These are phyloP conservation scores for Apiotrichum laibachii DNA, from an alignment of 1,284 basidiomycete genomes.

Conservation along the genomic window DNA sequence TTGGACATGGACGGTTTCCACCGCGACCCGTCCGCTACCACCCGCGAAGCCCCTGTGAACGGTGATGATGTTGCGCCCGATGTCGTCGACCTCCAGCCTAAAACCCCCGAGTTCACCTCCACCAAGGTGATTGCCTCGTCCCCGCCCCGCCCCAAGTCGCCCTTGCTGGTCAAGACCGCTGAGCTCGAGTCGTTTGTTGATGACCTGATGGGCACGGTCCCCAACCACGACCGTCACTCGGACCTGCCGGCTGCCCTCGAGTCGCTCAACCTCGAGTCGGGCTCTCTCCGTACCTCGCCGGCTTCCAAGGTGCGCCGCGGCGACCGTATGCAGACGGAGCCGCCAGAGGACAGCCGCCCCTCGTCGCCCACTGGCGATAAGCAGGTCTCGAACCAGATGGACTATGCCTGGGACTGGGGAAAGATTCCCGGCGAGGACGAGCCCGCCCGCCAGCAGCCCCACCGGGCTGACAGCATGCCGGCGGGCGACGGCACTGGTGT, in stretches of 20 bases:
- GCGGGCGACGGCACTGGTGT: conserved; percentile 1
- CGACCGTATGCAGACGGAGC: conserved; percentile 18
- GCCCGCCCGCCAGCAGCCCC: background rate
- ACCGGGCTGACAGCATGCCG: conserved; percentile 13
- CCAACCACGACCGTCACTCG: background rate
- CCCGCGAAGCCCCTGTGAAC: background rate
- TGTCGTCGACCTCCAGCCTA: background rate
- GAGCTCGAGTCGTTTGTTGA: conserved; percentile 14
- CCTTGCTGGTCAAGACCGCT: background rate
- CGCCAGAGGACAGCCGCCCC: conserved; percentile 19
- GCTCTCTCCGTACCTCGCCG: background rate
- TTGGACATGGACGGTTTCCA: conserved; percentile 55
- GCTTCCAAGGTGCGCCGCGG: conserved; percentile 6
- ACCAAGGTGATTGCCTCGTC: conserved; percentile 12
- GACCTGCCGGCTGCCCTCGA: conserved; percentile 15
- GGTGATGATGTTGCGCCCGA: background rate
- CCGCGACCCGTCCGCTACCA: background rate
- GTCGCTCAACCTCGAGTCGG: conserved; percentile 16
- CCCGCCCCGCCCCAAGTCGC: conserved; percentile 5
- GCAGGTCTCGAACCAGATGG: conserved; percentile 24
- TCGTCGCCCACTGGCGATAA: conserved; percentile 12
- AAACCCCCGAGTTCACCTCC: conserved; percentile 1
- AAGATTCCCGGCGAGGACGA: conserved; percentile 21
- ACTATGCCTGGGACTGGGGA: conserved; percentile 51
- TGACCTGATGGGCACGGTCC: conserved; percentile 18